Conservation (phyloP, 2,329 filamentous ascomycete genomes). For the Alternaria solani region DNA sequence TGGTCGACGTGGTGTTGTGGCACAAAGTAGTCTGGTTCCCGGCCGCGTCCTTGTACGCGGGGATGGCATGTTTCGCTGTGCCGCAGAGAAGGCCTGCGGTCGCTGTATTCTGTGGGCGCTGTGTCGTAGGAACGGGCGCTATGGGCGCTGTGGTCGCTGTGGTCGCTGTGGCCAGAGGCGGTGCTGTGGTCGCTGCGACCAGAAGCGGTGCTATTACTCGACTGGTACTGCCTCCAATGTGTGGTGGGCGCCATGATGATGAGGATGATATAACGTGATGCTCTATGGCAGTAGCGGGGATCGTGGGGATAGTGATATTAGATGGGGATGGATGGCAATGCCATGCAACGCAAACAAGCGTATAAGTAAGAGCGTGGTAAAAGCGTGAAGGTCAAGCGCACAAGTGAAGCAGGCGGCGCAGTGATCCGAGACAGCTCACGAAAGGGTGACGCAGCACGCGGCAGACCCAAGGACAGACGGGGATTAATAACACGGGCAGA, state of each 20-base stretch:
- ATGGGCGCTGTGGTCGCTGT: constrained; percentile 44
- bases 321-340: constrained; percentile 19
- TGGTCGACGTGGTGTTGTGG: constrained; percentile 18
- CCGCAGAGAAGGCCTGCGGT: constrained; percentile 36
- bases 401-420: constrained; percentile 34
- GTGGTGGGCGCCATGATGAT: constrained; percentile 41
- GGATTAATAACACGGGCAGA: constrained; percentile 29
- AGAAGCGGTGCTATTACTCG: constrained; percentile 38
- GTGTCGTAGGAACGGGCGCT: constrained; percentile 47
- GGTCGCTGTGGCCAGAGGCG: constrained; percentile 27
- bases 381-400: constrained; percentile 16
- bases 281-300: constrained; percentile 2
- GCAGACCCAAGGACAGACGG: constrained; percentile 28
- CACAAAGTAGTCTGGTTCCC: constrained; percentile 36
- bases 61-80: constrained; percentile 43
- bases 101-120: constrained; percentile 47
- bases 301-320: constrained; percentile 17
- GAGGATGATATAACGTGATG: constrained; percentile 14
- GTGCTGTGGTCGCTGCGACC: constrained; percentile 25
- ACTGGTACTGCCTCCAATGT: constrained; percentile 44
- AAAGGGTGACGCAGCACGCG: constrained; percentile 40
- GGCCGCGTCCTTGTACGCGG: constrained; percentile 37
- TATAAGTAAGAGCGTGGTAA: constrained; percentile 29
- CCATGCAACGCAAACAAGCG: constrained; percentile 26
- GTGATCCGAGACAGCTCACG: constrained; percentile 32